These are phyloP conservation scores for Kandelia obovata DNA, from an alignment of 345 rosid genomes.

Conservation along the genomic window DNA sequence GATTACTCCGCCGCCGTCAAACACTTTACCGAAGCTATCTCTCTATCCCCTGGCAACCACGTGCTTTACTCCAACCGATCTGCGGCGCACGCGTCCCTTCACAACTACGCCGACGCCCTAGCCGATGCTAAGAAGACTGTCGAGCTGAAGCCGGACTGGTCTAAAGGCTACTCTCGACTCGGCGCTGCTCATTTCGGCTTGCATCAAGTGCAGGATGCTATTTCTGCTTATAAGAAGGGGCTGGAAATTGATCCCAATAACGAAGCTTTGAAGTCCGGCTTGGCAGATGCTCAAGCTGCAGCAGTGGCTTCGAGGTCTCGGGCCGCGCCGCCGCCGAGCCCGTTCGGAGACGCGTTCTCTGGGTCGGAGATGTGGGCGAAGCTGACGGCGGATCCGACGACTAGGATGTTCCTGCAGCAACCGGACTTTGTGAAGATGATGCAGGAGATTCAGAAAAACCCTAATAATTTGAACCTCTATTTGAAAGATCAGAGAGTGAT, in stretches of 20 bases:
- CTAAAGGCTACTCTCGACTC: slow-evolving; percentile 91
- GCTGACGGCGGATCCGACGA: slow-evolving; percentile 75
- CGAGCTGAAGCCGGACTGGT: slow-evolving; percentile 89
- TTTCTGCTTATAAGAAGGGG: slow-evolving; percentile 66
- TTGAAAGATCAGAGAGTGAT: slow-evolving; percentile 90
- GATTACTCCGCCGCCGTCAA: slow-evolving; percentile 64
- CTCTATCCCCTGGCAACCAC: slow-evolving; percentile 70
- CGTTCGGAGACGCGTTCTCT: slow-evolving; percentile 70
- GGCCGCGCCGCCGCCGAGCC: slow-evolving; percentile 42
- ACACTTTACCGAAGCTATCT: slow-evolving; percentile 85
- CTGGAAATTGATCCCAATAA: slow-evolving; percentile 82
- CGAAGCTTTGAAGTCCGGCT: slow-evolving; percentile 69
- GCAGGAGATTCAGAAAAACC: slow-evolving; percentile 90
- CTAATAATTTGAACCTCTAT: slow-evolving; percentile 67
- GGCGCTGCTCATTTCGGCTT: slow-evolving; percentile 86
- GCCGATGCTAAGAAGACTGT: slow-evolving; percentile 90
- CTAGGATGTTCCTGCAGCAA: slow-evolving; percentile 66
- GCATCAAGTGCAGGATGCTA: slow-evolving; percentile 51
- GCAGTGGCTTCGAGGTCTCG: slow-evolving; percentile 56
- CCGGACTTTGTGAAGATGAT: slow-evolving; percentile 86
- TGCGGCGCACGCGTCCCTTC: slow-evolving; percentile 84
- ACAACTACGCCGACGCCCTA: slow-evolving; percentile 61
- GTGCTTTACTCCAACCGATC: slow-evolving; percentile 98
- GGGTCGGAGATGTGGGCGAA: slow-evolving; percentile 99
- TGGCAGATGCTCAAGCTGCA: slow-evolving; percentile 68